Conservation (phyloP, 2,329 filamentous ascomycete species). For the Drechslerella coelobrocha region DNA sequence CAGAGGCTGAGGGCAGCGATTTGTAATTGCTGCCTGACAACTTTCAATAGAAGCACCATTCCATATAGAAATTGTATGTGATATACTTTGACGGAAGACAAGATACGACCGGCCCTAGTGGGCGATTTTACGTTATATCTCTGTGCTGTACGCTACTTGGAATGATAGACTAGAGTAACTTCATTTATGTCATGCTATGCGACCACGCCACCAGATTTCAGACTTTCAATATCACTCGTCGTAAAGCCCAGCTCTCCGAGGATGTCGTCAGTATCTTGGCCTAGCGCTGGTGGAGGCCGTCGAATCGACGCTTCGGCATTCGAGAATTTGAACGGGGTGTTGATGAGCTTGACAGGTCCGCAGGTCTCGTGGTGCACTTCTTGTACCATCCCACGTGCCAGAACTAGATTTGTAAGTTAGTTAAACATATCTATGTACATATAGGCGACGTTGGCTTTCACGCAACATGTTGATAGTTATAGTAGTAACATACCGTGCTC, state of each 20-base stretch:
- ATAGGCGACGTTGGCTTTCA: not conserved
- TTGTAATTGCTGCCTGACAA: too few species aligned
- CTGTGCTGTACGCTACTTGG: too few species aligned
- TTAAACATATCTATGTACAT: not conserved
- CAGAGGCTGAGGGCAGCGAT: too few species aligned
- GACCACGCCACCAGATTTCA: conserved; percentile 73
- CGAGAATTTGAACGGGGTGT: conserved; percentile 93
- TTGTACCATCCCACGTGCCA: conserved; percentile 85
- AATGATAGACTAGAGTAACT: not conserved
- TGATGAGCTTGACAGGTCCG: conserved; percentile 86
- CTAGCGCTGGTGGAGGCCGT: conserved; percentile 80
- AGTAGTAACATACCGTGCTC: conserved; percentile 70
- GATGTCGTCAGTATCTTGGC: conserved; percentile 84
- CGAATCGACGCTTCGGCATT: conserved; percentile 78
- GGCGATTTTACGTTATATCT: too few species aligned
- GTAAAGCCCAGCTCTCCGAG: conserved; percentile 63
- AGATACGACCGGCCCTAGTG: too few species aligned
- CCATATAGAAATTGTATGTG: too few species aligned
- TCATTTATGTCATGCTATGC: conserved; percentile 57
- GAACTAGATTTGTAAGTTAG: conserved; percentile 59
- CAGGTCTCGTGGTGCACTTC: conserved; percentile 83
- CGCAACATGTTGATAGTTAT: not conserved
- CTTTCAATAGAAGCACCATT: too few species aligned
- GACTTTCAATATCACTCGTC: conserved; percentile 64
- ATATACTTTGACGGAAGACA: too few species aligned